Evolutionary conservation across 257 asterid species (phyloP), one percentile per base, ranked within the genome.

Genomic region (Plectranthus barbatus): DNA sequence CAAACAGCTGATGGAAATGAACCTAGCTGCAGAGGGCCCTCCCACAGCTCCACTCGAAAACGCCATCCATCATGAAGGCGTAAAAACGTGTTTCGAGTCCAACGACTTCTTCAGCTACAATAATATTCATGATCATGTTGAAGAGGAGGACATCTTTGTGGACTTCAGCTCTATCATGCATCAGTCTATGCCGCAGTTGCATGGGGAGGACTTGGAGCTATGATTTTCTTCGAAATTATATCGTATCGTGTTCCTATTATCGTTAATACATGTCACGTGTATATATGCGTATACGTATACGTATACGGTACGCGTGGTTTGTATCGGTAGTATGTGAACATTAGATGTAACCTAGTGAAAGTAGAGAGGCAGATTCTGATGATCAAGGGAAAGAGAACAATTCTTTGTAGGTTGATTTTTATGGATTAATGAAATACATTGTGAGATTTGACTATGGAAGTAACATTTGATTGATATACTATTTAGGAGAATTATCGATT

Each of bases 1-100:
- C n/a, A 84, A 88, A 59, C 90, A 88, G 60, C 77, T 88, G 84
- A 88, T 86, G 96, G 84, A 86, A 59, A 88, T 84, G 88, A 84
- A 84, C 9, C 6, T 79, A 64, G 83, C 86, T 2, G 75, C 81
- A 1, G 90, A 80, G 67, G 73, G 72, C 64, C 72, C 84, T 1
- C 5, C 31, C 5, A 26, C 5, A 26, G 5, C 0, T 54, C 71
- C 36, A 18, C 67, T 4, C 64, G 81, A 76, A 31, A 66, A 67
- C 36, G 12, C 49, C 26, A 49, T 29, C 33, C 83, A 84, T 1
- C 82, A 77, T 1, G 82, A 77, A 19, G 85, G 83, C 9, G 70
- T 74, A 13, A 74, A 79, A 52, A 57, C 86, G 11, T 78, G 29
- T 34, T 88, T 82, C 12, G 83, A 70, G 1, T 26, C 79, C 0